Percentiles rank a stretch among this genome's conserved stretches.
phyloP scores from a whole-genome alignment of 2,329 filamentous ascomycete species.

The Trichoderma breve region DNA sequence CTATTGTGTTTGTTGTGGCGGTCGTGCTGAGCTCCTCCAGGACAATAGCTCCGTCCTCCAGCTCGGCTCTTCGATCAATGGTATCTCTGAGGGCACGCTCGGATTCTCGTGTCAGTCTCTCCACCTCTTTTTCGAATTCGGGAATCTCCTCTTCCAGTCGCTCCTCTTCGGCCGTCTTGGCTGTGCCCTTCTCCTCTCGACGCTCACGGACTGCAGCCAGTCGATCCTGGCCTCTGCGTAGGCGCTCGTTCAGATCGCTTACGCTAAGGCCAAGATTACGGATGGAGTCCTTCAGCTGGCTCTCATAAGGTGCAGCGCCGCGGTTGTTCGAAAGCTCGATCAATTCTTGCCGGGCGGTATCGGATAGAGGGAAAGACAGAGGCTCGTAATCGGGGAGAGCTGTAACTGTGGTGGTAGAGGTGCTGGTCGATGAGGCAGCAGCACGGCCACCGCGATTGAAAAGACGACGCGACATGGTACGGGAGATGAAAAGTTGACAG shows the following conservation, averaged over 20 bases:
- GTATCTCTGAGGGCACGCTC: conserved; percentile 48
- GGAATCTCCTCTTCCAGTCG: conserved; percentile 40
- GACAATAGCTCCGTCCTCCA: conserved; percentile 48
- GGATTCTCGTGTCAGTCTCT: conserved; percentile 42
- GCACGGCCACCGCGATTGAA: conserved; percentile 28
- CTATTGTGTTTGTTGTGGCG: conserved; percentile 25
- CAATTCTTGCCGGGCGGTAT: conserved; percentile 39
- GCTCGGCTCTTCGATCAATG: conserved; percentile 49
- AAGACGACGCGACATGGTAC: conserved; percentile 35
- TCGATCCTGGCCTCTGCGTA: conserved; percentile 37
- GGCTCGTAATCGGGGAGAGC: conserved; percentile 51
- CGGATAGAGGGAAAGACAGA: conserved; percentile 45
- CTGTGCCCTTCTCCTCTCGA: conserved; percentile 37
- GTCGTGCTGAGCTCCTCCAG: conserved; percentile 37
- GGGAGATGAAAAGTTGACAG: neutral
- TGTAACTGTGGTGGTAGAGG: conserved; percentile 25
- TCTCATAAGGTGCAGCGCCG: conserved; percentile 42
- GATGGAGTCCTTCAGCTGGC: conserved; percentile 46
- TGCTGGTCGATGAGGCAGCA: conserved; percentile 21
- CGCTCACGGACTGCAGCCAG: conserved; percentile 35
- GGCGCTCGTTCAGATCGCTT: conserved; percentile 49
- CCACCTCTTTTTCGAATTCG: conserved; percentile 41
- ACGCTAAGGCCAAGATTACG: conserved; percentile 45
- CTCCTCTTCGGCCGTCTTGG: conserved; percentile 37
- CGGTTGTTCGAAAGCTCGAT: conserved; percentile 43